phyloP scores from a whole-genome alignment of 345 rosid species.

The Turnera subulata region DNA sequence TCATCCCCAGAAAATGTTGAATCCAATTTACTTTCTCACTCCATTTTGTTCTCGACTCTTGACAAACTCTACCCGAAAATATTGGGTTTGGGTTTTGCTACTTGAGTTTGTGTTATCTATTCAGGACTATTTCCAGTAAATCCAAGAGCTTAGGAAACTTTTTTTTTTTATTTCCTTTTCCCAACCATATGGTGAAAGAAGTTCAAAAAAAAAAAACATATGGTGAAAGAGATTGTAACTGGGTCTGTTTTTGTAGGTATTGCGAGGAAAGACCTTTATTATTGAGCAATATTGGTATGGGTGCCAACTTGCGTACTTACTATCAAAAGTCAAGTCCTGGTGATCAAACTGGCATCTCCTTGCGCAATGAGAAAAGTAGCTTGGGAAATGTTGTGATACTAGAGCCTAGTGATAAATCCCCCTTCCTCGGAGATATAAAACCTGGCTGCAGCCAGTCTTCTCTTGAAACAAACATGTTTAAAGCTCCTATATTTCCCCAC shows the following conservation, averaged over 20 bases:
- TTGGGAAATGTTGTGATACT: conserved; percentile 66
- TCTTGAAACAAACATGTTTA: conserved; percentile 90
- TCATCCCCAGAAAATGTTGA: too few species aligned
- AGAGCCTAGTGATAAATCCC: conserved; percentile 89
- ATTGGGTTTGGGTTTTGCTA: too few species aligned
- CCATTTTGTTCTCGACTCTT: too few species aligned
- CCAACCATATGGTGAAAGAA: conserved; percentile 2
- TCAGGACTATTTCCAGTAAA: too few species aligned
- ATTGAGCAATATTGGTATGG: conserved; percentile 92
- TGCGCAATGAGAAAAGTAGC: conserved; percentile 52
- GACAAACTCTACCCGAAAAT: too few species aligned
- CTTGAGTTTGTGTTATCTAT: too few species aligned
- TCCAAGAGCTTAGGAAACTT: too few species aligned
- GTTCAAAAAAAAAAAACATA: too few species aligned
- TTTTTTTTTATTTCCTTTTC: background rate
- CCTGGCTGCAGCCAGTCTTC: conserved; percentile 80
- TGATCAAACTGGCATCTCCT: conserved; percentile 59
- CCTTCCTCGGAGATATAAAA: conserved; percentile 91
- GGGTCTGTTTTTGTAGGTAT: conserved; percentile 43
- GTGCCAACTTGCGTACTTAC: conserved; percentile 87
- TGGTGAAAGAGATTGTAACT: conserved; percentile 6
- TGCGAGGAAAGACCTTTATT: conserved; percentile 95
- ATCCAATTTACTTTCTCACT: too few species aligned
- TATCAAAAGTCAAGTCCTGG: conserved; percentile 74
- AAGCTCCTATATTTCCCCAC: conserved; percentile 85